A percentile compares a stretch with the other conserved stretches of the same genome.
Evolutionary conservation across 2,329 filamentous ascomycete species (phyloP).

Genomic region (Capronia americana): DNA sequence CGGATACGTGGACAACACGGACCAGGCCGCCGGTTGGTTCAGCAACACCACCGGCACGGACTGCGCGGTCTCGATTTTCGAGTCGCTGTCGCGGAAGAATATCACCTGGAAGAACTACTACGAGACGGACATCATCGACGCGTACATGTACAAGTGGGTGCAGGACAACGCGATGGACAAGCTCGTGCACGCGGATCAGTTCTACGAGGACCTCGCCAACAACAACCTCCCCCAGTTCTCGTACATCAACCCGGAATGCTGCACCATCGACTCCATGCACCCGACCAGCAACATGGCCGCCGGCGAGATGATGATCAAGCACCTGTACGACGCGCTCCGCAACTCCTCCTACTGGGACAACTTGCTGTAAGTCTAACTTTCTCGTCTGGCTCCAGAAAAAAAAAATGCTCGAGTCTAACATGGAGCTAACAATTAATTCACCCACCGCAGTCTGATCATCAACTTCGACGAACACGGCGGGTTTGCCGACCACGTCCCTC

Average conservation of each 20-base stretch:
- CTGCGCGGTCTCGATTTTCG: slow-evolving; percentile 29
- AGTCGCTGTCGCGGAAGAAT: slow-evolving; percentile 29
- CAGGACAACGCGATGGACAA: slow-evolving; percentile 33
- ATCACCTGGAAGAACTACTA: slow-evolving; percentile 36
- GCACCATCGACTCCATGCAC: slow-evolving; percentile 34
- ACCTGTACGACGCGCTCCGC: slow-evolving; percentile 29
- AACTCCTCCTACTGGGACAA: slow-evolving; percentile 33
- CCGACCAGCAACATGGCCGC: slow-evolving; percentile 34
- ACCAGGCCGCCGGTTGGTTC: slow-evolving; percentile 31
- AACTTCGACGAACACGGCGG: slow-evolving; percentile 35
- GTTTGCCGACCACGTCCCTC: slow-evolving; percentile 34
- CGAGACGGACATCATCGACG: slow-evolving; percentile 32
- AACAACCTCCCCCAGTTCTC: slow-evolving; percentile 73
- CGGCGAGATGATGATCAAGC: slow-evolving; percentile 34
- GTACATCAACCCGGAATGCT: slow-evolving; percentile 52
- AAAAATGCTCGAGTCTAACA: no score
- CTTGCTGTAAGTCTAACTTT: slow-evolving; percentile 26
- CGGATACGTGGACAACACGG: slow-evolving; percentile 31
- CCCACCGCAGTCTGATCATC: slow-evolving; percentile 20
- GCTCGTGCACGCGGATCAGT: slow-evolving; percentile 48
- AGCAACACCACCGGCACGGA: slow-evolving; percentile 26
- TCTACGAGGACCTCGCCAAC: slow-evolving; percentile 69
- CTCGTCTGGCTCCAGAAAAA: no score
- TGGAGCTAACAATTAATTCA: not conserved
- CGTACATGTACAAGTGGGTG: slow-evolving; percentile 34